These are phyloP conservation scores for Diaporthe citri DNA, from an alignment of 2,329 filamentous ascomycete genomes.

Conservation along the genomic window DNA sequence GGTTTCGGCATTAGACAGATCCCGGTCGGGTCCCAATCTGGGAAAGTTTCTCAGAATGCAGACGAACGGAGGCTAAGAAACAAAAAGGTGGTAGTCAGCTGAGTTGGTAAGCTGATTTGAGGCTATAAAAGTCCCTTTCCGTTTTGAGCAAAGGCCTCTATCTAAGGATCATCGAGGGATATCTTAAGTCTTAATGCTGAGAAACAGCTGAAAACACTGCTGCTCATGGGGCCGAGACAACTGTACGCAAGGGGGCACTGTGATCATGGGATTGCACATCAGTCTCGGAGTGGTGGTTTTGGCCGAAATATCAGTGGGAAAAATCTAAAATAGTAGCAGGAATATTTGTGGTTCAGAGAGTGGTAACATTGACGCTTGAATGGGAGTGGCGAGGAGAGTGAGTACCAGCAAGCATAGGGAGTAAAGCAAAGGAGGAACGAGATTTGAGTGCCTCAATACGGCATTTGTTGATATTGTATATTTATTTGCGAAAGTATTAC, in stretches of 20 bases:
- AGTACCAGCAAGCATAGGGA: not conserved
- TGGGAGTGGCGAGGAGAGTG: not conserved
- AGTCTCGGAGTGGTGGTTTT: not conserved
- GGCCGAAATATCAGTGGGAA: not conserved
- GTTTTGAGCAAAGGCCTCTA: not conserved
- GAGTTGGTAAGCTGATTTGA: constrained; percentile 14
- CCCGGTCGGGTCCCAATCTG: not conserved
- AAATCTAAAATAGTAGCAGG: not conserved
- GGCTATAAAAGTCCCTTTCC: not conserved
- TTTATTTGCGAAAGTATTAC: not conserved
- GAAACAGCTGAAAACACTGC: constrained; percentile 8
- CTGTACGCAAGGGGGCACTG: not conserved
- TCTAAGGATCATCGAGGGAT: not conserved
- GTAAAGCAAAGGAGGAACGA: no score
- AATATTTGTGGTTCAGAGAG: not conserved
- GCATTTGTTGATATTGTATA: not conserved
- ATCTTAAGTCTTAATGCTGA: not conserved
- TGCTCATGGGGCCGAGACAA: not conserved
- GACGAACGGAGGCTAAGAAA: not conserved
- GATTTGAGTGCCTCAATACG: not conserved
- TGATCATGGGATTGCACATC: not conserved
- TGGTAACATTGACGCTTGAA: not conserved
- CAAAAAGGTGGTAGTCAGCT: constrained; percentile 16
- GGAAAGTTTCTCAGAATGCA: not conserved
- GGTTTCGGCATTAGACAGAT: not conserved